Evolutionary conservation across 2,329 filamentous ascomycete species (phyloP).

Genomic region (Pezicula carpinea): DNA sequence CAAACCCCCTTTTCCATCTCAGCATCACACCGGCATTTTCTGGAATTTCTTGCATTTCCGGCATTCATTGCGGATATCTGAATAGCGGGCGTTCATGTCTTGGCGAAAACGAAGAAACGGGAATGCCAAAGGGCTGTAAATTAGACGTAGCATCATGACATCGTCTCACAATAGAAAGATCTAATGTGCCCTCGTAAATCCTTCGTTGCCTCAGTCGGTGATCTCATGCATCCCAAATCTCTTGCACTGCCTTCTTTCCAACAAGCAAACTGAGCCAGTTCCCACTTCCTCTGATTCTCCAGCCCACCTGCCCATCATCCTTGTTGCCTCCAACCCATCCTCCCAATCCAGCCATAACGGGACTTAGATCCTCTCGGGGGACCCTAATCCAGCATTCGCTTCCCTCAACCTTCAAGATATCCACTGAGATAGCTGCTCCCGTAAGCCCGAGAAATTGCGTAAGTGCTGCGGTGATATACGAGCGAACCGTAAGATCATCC

Average conservation of each 20-base stretch:
- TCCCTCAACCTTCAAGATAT: slow-evolving; percentile 60
- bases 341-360: slow-evolving; percentile 60
- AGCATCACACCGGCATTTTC: neutral
- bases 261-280: slow-evolving; percentile 61
- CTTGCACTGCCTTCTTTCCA: slow-evolving; percentile 31
- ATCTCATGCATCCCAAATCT: slow-evolving; percentile 20
- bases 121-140: neutral
- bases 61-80: neutral
- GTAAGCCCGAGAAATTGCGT: slow-evolving; percentile 65
- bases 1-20: slow-evolving; percentile 21
- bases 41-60: neutral
- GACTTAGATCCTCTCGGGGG: slow-evolving; percentile 53
- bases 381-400: slow-evolving; percentile 60
- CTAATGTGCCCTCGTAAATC: neutral
- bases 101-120: slow-evolving; percentile 5
- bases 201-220: neutral
- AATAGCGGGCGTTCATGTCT: slow-evolving; percentile 12
- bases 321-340: slow-evolving; percentile 52
- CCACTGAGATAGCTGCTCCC: slow-evolving; percentile 62
- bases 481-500: slow-evolving; percentile 58
- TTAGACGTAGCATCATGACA: slow-evolving; percentile 8
- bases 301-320: slow-evolving; percentile 32
- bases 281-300: slow-evolving; percentile 50
- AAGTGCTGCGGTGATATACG: slow-evolving; percentile 60
- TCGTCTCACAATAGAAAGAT: slow-evolving; percentile 5